Conservation (phyloP, 768 basidiomycete species). For the Mycena sanguinolenta region DNA sequence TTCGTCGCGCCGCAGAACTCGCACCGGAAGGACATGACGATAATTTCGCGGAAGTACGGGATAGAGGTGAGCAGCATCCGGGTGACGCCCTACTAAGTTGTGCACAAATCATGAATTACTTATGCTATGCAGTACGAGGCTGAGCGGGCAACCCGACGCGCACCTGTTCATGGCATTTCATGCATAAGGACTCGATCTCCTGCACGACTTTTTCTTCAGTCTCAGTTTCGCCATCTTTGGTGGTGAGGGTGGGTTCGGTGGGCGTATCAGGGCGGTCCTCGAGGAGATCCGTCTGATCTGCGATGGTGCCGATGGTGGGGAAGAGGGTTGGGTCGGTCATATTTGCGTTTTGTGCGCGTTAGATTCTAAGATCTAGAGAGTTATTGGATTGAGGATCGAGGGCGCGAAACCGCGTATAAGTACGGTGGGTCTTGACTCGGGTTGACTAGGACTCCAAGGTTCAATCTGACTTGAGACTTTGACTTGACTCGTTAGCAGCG, state of each 20-base stretch:
- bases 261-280: conserved; percentile 52
- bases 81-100: conserved; percentile 90
- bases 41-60: conserved; percentile 94
- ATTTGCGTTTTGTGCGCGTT: neutral
- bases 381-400: neutral
- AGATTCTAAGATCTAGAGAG: too few relatives aligned
- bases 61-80: conserved; percentile 92
- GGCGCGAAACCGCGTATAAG: conserved; percentile 7
- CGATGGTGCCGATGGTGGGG: conserved; percentile 67
- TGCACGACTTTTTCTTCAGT: conserved; percentile 80
- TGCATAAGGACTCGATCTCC: conserved; percentile 92
- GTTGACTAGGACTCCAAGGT: neutral
- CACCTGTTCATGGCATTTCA: conserved; percentile 94
- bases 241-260: conserved; percentile 44
- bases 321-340: conserved; percentile 55
- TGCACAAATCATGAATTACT: conserved; percentile 40
- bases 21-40: conserved; percentile 97
- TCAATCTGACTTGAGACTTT: neutral
- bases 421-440: conserved; percentile 1
- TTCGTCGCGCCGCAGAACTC: conserved; percentile 91
- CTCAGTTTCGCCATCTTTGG: conserved; percentile 62
- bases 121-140: too few relatives aligned
- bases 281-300: conserved; percentile 57
- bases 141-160: conserved; percentile 41
- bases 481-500: too few relatives aligned